phyloP scores from a whole-genome alignment of 78 protist species.

The Tieghemostelium lacteum region DNA sequence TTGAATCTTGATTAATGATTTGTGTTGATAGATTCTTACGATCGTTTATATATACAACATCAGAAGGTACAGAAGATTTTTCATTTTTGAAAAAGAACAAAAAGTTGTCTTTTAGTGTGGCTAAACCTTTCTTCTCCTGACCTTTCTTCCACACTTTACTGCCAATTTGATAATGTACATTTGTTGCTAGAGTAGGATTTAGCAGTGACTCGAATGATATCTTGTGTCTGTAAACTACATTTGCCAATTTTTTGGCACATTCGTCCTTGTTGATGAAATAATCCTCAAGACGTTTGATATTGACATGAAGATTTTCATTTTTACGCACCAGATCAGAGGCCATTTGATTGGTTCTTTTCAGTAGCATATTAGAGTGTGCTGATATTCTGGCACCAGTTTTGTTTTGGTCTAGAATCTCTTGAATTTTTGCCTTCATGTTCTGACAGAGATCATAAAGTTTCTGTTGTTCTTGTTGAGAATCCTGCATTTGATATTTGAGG shows the following conservation, averaged over 20 bases:
- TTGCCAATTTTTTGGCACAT: conserved; percentile 70
- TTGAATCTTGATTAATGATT: conserved; percentile 11
- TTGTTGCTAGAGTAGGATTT: conserved; percentile 72
- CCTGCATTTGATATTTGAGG: conserved; percentile 33
- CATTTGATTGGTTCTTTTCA: conserved; percentile 75
- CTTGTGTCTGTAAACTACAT: conserved; percentile 50
- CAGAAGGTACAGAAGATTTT: conserved; percentile 44
- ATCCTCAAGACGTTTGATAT: conserved; percentile 62
- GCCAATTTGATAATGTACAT: conserved; percentile 43
- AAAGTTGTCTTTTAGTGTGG: conserved; percentile 54
- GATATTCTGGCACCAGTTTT: conserved; percentile 70
- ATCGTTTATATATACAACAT: conserved; percentile 68
- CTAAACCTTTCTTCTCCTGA: conserved; percentile 64
- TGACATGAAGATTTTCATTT: conserved; percentile 28
- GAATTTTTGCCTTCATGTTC: conserved; percentile 18
- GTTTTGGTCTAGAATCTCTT: conserved; percentile 52
- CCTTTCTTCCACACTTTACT: conserved; percentile 69
- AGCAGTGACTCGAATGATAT: conserved; percentile 42
- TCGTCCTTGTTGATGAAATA: conserved; percentile 65
- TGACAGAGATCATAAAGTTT: conserved; percentile 9
- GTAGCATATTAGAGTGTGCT: conserved; percentile 47
- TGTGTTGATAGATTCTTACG: conserved; percentile 22
- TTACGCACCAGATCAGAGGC: conserved; percentile 52
- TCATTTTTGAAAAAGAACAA: conserved; percentile 66
- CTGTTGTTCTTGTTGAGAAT: conserved; percentile 26